Base-by-base conservation (phyloP, 2,329 filamentous ascomycete genomes). In the Mycogone perniciosa region DNA sequence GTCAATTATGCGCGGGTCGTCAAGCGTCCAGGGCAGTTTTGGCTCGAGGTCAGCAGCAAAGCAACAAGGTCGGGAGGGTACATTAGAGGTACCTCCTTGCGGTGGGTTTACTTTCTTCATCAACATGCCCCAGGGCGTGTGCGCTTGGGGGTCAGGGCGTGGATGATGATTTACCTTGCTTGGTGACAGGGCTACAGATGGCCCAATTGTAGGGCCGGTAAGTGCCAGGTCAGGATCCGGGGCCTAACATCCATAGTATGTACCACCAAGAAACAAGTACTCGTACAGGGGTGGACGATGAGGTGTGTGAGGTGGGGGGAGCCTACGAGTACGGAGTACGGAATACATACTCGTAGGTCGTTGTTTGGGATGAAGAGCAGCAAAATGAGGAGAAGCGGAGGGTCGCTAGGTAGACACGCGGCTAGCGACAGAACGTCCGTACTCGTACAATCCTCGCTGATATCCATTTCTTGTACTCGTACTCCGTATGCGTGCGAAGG, bases 201-300 rank as follows among this genome's bases (percentile, higher is more conserved):
- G 35, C 35, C 45, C n/a, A 33, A 35, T 29, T 38, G 40, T 26
- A 35, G 29, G 46, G 38, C 6, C 38, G 26, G 27, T 42, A n/a
- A 31, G 50, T 31, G 44, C 50, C 31, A 48, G 50, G 50, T 43
- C 26, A 45, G 34, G 37, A 13, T 33, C 43, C n/a, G 31, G 31
- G 31, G 35, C 44, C 50, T 43, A 46, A 50, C 48, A 29, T 20
- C 20, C 20, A 20, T 20, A 20, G 20, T 20, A 20, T 20, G 3
- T 20, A 20, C 20, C 35, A 38, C n/a, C n/a, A 6, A 20, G 11
- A 30, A 42, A 27, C 40, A 27, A 42, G 40, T 26, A n/a, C n/a
- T n/a, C n/a, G n/a, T n/a, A 42, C 11, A 26, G 40, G 40, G 26
- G 39, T n/a, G 40, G 40, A 42, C 39, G 26, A 10, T 20, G 40